Evolutionary conservation across 495 filamentous ascomycete species (phyloP).

Genomic region (Penicillium cinerascens): DNA sequence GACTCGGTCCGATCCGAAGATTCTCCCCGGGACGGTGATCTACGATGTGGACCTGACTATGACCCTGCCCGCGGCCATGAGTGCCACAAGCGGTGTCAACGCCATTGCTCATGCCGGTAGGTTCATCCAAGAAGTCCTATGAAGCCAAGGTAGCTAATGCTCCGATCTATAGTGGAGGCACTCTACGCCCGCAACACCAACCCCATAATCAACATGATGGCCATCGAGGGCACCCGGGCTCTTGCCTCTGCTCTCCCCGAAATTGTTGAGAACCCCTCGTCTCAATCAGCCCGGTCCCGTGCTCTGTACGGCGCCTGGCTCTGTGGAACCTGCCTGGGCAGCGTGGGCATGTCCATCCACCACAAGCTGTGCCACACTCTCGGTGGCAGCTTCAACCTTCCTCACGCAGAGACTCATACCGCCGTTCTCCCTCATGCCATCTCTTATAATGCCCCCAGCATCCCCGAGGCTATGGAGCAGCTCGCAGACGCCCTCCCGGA

Average conservation of each 20-base stretch:
- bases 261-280: slow-evolving; percentile 49
- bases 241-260: slow-evolving; percentile 55
- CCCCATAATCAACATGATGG: slow-evolving; percentile 56
- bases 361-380: slow-evolving; percentile 70
- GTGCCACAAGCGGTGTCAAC: slow-evolving; percentile 64
- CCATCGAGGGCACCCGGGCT: slow-evolving; percentile 52
- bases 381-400: slow-evolving; percentile 65
- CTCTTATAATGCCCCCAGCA: slow-evolving; percentile 62
- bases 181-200: slow-evolving; percentile 63
- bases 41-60: slow-evolving; percentile 69
- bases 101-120: slow-evolving; percentile 64
- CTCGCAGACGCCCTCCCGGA: slow-evolving; percentile 56
- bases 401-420: slow-evolving; percentile 68
- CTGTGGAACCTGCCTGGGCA: slow-evolving; percentile 59
- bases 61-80: slow-evolving; percentile 58
- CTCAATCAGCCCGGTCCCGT: slow-evolving; percentile 47
- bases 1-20: slow-evolving; percentile 61
- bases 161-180: slow-evolving; percentile 50
- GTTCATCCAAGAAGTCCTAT: slow-evolving; percentile 1
- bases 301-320: slow-evolving; percentile 68
- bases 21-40: slow-evolving; percentile 62
- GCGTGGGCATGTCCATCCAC: slow-evolving; percentile 67
- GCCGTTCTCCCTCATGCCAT: slow-evolving; percentile 65
- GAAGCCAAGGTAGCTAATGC: background rate
- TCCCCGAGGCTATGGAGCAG: slow-evolving; percentile 56